Conservation (phyloP, 202 grass and related monocot species). For the Dendrocalamus latiflorus region DNA sequence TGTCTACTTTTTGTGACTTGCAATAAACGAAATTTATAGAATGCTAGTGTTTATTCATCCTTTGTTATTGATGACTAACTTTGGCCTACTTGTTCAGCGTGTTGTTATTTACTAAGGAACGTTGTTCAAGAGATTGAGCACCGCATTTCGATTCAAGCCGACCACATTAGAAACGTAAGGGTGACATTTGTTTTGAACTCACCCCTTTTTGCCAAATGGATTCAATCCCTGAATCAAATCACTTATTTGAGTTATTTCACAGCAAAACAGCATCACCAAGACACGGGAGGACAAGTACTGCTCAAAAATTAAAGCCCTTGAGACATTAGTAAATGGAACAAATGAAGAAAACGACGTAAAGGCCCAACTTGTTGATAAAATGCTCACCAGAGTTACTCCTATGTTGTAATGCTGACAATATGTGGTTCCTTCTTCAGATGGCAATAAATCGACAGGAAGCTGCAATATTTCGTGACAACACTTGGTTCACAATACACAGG, state of each 20-base stretch:
- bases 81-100: conserved; percentile 42
- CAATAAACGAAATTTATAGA: no score
- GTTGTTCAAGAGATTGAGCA: conserved; percentile 92
- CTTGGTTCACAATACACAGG: no score
- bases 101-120: conserved; percentile 76
- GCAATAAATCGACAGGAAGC: no score
- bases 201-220: not conserved
- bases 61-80: conserved; percentile 26
- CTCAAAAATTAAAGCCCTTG: conserved; percentile 86
- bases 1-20: no score
- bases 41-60: no score
- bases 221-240: conserved; percentile 21
- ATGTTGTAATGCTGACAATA: no score
- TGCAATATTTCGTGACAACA: no score
- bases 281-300: conserved; percentile 87
- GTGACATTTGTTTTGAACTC: conserved; percentile 13
- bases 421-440: no score
- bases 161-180: conserved; percentile 92
- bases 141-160: conserved; percentile 80
- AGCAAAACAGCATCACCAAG: conserved; percentile 89
- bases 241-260: conserved; percentile 19
- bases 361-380: conserved; percentile 12
- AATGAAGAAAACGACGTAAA: conserved; percentile 91
- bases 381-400: not conserved
- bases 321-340: conserved; percentile 89